phyloP scores from a whole-genome alignment of 2,329 filamentous ascomycete species.

The Hypoxylon sp. region DNA sequence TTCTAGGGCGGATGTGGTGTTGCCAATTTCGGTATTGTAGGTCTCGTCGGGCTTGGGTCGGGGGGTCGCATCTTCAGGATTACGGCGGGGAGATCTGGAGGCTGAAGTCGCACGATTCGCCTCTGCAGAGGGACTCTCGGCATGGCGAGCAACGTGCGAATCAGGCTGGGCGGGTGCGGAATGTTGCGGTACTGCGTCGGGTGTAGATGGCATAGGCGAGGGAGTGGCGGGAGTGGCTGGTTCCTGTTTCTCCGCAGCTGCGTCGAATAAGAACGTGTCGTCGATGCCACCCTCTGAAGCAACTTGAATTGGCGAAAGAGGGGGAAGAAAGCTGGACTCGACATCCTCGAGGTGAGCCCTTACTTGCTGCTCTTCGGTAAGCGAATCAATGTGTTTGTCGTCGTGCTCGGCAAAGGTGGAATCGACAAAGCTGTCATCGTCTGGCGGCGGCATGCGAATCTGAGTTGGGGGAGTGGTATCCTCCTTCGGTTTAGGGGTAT shows the following conservation, averaged over 20 bases:
- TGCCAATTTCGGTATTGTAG: constrained; percentile 36
- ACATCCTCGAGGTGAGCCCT: constrained; percentile 67
- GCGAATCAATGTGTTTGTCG: constrained; percentile 55
- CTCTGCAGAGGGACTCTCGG: constrained; percentile 9
- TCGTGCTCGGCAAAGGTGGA: constrained; percentile 42
- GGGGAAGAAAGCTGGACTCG: constrained; percentile 70
- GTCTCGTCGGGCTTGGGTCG: constrained; percentile 6
- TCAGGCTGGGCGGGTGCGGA: constrained; percentile 14
- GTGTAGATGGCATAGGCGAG: constrained; percentile 12
- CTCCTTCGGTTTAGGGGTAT: constrained; percentile 20
- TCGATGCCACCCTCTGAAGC: constrained; percentile 57
- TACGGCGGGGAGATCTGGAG: constrained; percentile 13
- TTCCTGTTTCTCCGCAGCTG: constrained; percentile 46
- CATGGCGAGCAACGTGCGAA: constrained; percentile 1
- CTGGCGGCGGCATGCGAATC: constrained; percentile 26
- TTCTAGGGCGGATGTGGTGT: constrained; percentile 61
- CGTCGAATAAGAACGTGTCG: constrained; percentile 68
- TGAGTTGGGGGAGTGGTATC: constrained; percentile 18
- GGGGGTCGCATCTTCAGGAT: constrained; percentile 11
- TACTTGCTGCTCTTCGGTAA: constrained; percentile 60
- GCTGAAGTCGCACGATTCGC: constrained; percentile 17
- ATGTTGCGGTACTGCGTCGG: neutral
- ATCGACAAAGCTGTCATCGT: constrained; percentile 44
- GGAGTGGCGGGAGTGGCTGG: constrained; percentile 22
- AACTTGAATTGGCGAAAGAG: constrained; percentile 62